phyloP scores from a whole-genome alignment of 2,329 filamentous ascomycete genomes.

The Calonectria multiphialidica region DNA sequence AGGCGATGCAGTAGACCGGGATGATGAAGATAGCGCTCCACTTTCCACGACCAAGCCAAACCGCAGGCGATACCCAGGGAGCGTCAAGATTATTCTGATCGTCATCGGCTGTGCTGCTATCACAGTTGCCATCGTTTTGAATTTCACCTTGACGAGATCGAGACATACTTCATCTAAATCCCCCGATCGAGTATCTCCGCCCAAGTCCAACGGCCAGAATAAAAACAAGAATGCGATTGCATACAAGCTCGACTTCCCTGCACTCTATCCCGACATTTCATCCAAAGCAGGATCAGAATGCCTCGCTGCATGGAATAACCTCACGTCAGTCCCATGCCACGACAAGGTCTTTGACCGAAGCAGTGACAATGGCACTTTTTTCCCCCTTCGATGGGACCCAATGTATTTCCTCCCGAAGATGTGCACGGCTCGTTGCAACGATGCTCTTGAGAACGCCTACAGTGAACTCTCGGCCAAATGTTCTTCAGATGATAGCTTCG shows the following conservation, averaged over 20 bases:
- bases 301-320: constrained; percentile 4
- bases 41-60: neutral
- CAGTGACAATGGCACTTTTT: constrained; percentile 3
- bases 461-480: neutral
- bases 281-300: neutral
- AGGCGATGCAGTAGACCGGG: neutral
- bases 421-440: neutral
- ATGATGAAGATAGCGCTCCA: neutral
- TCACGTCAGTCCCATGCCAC: constrained; percentile 2
- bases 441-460: neutral
- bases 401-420: constrained; percentile 10
- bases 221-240: neutral
- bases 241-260: constrained; percentile 11
- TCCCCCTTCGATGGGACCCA: neutral
- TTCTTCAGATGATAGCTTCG: neutral
- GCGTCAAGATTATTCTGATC: neutral
- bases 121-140: neutral
- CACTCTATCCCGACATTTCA: constrained; percentile 14
- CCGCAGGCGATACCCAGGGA: neutral
- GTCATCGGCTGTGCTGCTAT: neutral
- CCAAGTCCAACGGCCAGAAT: neutral
- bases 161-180: neutral
- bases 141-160: neutral
- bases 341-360: constrained; percentile 12
- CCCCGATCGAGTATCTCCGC: neutral